Evolutionary conservation across 2,329 filamentous ascomycete species (phyloP).

Genomic region (Colletotrichum siamense): DNA sequence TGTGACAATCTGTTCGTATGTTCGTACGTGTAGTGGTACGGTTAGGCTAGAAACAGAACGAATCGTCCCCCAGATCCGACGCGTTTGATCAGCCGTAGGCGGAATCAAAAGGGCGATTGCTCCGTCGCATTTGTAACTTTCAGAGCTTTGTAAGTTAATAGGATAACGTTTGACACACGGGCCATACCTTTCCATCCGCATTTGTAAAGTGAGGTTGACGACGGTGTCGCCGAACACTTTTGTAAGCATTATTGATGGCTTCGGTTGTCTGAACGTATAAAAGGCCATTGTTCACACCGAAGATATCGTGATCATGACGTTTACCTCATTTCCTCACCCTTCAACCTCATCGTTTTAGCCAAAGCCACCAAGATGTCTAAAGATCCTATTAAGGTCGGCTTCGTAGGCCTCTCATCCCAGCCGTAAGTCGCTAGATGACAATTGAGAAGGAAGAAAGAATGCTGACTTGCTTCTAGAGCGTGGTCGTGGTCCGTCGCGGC

Average conservation of each 20-base stretch:
- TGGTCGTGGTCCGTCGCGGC: neutral
- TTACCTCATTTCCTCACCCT: accelerated
- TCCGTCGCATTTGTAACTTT: neutral
- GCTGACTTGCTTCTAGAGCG: neutral
- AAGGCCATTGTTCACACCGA: neutral
- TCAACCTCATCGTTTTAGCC: neutral
- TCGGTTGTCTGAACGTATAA: neutral
- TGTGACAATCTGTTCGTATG: neutral
- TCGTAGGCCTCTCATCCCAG: neutral
- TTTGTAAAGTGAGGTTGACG: neutral
- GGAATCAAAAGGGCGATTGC: neutral
- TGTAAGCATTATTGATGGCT: neutral
- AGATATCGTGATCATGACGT: neutral
- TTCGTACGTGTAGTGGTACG: neutral
- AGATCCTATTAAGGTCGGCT: neutral
- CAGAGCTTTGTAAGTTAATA: neutral
- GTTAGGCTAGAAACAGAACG: neutral
- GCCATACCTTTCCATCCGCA: neutral
- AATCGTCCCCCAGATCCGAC: neutral
- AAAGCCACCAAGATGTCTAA: neutral
- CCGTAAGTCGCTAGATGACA: neutral
- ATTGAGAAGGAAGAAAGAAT: accelerated
- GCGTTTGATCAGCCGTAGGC: neutral
- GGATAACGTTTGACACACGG: neutral
- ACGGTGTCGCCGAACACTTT: neutral